A percentile compares a stretch with the other conserved stretches of the same genome.
Evolutionary conservation across 179 eudicot species (phyloP).

Genomic region (Silene coronaria): DNA sequence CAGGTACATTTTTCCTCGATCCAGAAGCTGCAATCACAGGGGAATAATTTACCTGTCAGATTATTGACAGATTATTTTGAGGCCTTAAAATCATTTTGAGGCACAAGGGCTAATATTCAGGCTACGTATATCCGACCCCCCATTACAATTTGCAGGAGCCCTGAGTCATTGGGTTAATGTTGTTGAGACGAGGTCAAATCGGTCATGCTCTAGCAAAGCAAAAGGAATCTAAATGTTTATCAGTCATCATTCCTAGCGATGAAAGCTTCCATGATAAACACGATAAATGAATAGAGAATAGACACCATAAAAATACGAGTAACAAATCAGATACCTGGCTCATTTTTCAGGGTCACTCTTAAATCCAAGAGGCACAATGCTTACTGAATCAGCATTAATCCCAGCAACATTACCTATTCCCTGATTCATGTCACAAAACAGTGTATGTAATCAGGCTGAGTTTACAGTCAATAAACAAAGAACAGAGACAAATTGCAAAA

Average conservation of each 20-base stretch:
- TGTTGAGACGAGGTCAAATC: too few species aligned
- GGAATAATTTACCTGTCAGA: constrained; percentile 2
- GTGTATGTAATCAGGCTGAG: not conserved
- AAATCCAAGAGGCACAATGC: constrained; percentile 53
- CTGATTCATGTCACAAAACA: constrained; percentile 22
- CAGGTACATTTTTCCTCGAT: not conserved
- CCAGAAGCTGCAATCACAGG: constrained; percentile 10
- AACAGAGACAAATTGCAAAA: too few species aligned
- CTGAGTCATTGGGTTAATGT: too few species aligned
- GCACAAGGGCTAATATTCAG: too few species aligned
- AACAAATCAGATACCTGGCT: constrained; percentile 36
- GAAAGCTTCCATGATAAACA: too few species aligned
- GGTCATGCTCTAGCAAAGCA: too few species aligned
- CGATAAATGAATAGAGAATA: not conserved
- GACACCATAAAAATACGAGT: not conserved
- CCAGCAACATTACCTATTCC: constrained; percentile 39
- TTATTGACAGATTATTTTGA: not conserved
- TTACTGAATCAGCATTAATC: constrained; percentile 40
- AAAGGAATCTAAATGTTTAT: too few species aligned
- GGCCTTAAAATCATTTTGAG: too few species aligned
- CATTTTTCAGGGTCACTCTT: constrained; percentile 43
- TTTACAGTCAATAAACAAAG: not conserved
- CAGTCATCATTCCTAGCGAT: not conserved
- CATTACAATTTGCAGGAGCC: too few species aligned
- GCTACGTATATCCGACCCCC: too few species aligned